Evolutionary conservation across 2,329 filamentous ascomycete species (phyloP).

Genomic region (Oidium heveae): DNA sequence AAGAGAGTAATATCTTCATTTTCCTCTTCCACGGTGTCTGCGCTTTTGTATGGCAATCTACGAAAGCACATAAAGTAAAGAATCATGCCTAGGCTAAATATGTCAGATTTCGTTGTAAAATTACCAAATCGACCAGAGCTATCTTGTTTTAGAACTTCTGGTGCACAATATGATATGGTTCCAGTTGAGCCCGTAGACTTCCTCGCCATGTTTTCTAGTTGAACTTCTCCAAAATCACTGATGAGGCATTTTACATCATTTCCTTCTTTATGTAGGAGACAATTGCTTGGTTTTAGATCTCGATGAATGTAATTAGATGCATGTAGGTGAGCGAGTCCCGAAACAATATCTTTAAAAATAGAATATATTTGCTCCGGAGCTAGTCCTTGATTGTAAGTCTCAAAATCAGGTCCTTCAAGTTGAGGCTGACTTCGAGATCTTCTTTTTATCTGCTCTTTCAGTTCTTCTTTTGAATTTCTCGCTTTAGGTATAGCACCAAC

Average conservation of each 20-base stretch:
- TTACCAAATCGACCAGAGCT: conserved; percentile 55
- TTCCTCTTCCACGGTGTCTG: conserved; percentile 71
- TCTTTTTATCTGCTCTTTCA: conserved; percentile 70
- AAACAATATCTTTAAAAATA: conserved; percentile 86
- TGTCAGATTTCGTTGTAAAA: conserved; percentile 89
- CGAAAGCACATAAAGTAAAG: conserved; percentile 96
- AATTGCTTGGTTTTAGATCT: conserved; percentile 90
- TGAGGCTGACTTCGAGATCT: conserved; percentile 51
- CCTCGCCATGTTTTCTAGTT: conserved; percentile 56
- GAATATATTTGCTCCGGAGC: conserved; percentile 87
- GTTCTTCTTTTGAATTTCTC: conserved; percentile 46
- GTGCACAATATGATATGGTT: conserved; percentile 92
- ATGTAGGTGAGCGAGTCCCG: conserved; percentile 74
- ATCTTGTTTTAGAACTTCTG: conserved; percentile 59
- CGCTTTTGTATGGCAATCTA: conserved; percentile 58
- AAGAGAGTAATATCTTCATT: conserved; percentile 73
- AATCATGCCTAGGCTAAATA: conserved; percentile 98
- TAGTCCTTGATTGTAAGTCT: conserved; percentile 15
- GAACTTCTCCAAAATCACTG: conserved; percentile 94
- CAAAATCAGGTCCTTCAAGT: conserved; percentile 25
- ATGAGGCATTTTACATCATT: conserved; percentile 58
- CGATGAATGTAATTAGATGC: conserved; percentile 83
- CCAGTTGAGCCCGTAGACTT: conserved; percentile 82
- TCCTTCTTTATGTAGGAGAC: conserved; percentile 54
- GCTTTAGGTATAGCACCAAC: conserved; percentile 38